Conservation (phyloP, 2,329 filamentous ascomycete species). For the Apiospora koreana region DNA sequence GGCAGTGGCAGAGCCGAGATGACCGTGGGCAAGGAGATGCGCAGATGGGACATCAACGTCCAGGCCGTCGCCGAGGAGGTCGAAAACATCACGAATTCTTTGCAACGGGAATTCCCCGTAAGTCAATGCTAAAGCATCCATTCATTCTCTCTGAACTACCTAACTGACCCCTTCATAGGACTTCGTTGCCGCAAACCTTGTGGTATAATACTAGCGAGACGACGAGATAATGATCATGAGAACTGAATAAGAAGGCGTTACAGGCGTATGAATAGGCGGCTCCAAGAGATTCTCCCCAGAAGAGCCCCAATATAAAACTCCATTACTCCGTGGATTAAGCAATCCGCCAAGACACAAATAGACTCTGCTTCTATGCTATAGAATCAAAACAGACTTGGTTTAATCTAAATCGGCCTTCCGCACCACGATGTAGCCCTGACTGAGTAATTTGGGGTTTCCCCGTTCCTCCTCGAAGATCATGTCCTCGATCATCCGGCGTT, state of each 20-base stretch:
- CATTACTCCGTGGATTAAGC: conserved; percentile 10
- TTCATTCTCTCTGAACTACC: conserved; percentile 1
- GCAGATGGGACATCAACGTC: conserved; percentile 88
- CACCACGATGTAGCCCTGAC: conserved; percentile 56
- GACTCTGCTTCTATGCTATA: conserved; percentile 8
- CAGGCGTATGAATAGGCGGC: conserved; percentile 9
- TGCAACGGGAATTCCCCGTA: conserved; percentile 79
- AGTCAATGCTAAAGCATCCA: conserved; percentile 22
- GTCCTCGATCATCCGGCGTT: conserved; percentile 38
- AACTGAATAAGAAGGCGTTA: conserved; percentile 13
- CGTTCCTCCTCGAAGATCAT: conserved; percentile 51
- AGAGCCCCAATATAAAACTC: conserved; percentile 5
- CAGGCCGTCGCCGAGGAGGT: conserved; percentile 86
- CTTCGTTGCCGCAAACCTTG: conserved; percentile 57
- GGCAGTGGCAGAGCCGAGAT: conserved; percentile 66
- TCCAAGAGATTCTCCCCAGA: background rate
- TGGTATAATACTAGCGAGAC: conserved; percentile 33
- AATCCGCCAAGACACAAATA: conserved; percentile 2
- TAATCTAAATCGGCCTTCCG: conserved; percentile 53
- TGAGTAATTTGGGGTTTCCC: conserved; percentile 46
- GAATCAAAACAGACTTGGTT: conserved; percentile 24
- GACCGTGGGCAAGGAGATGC: conserved; percentile 68
- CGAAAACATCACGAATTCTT: conserved; percentile 78
- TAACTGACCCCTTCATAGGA: conserved; percentile 37
- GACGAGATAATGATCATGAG: conserved; percentile 12